Evolutionary conservation across 2,329 filamentous ascomycete species (phyloP).

Genomic region (Dryadomyces sulphureus): DNA sequence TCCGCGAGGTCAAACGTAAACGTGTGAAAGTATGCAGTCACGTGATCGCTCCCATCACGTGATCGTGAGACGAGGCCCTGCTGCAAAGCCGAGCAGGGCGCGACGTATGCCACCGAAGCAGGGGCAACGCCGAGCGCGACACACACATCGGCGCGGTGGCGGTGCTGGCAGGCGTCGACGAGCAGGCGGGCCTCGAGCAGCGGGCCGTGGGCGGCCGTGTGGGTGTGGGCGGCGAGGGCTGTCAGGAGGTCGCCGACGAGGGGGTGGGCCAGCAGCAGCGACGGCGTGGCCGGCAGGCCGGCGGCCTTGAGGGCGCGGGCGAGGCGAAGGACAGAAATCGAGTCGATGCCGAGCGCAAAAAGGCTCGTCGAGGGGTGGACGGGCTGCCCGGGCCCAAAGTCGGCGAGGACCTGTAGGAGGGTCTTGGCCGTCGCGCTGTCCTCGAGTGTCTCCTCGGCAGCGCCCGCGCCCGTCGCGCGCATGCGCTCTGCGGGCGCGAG

Average conservation of each 20-base stretch:
- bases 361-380: constrained; percentile 49
- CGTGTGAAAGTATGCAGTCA: constrained; percentile 56
- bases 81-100: constrained; percentile 74
- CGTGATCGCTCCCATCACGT: constrained; percentile 30
- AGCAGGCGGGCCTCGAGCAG: constrained; percentile 39
- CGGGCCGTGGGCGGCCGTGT: constrained; percentile 7
- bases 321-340: constrained; percentile 66
- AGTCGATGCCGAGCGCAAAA: constrained; percentile 79
- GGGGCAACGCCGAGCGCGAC: constrained; percentile 33
- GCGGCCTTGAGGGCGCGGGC: constrained; percentile 45
- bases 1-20: constrained; percentile 46
- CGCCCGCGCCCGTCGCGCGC: constrained; percentile 33
- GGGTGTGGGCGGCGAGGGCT: constrained; percentile 16
- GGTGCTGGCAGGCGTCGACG: constrained; percentile 50
- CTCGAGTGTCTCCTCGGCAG: constrained; percentile 9
- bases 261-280: constrained; percentile 51
- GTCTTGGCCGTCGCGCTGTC: constrained; percentile 15
- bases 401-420: too few species aligned
- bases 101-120: constrained; percentile 52
- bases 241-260: constrained; percentile 31
- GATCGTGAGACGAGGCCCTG: constrained; percentile 71
- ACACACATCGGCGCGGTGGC: constrained; percentile 37
- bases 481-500: constrained; percentile 49
- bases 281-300: constrained; percentile 51
- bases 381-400: constrained; percentile 21